These are phyloP conservation scores for Blastobotrys peoriensis DNA, from an alignment of 805 yeast genomes.

Conservation along the genomic window DNA sequence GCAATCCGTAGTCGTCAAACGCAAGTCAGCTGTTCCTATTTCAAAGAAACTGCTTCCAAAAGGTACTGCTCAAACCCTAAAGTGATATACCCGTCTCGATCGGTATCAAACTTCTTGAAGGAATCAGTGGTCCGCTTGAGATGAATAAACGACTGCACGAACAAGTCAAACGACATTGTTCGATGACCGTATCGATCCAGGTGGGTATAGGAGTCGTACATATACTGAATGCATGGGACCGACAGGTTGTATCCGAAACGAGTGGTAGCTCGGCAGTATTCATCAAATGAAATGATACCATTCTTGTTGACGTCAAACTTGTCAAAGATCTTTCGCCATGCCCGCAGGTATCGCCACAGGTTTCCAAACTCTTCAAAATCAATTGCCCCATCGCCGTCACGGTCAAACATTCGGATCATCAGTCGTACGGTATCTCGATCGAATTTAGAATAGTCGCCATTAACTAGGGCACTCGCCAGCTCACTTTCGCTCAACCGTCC, in stretches of 20 bases:
- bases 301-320: slow-evolving; percentile 54
- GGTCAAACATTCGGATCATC: slow-evolving; percentile 60
- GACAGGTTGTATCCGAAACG: slow-evolving; percentile 63
- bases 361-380: slow-evolving; percentile 58
- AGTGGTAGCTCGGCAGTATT: slow-evolving; percentile 53
- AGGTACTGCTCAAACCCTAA: slow-evolving; percentile 34
- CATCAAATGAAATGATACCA: slow-evolving; percentile 59
- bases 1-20: too few relatives aligned
- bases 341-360: slow-evolving; percentile 60
- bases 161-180: slow-evolving; percentile 65
- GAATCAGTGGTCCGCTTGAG: slow-evolving; percentile 69
- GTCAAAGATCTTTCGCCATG: slow-evolving; percentile 59
- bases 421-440: slow-evolving; percentile 52
- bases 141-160: slow-evolving; percentile 75
- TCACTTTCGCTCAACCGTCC: slow-evolving; percentile 54
- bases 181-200: slow-evolving; percentile 26
- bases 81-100: slow-evolving; percentile 53
- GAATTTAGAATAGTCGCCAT: slow-evolving; percentile 59
- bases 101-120: slow-evolving; percentile 70
- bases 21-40: slow-evolving; percentile 15
- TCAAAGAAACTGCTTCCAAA: slow-evolving; percentile 29
- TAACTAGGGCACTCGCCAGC: slow-evolving; percentile 51
- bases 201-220: slow-evolving; percentile 52
- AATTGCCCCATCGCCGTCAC: slow-evolving; percentile 39
- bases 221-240: slow-evolving; percentile 48